Evolutionary conservation across 106 monocot species (phyloP).

Genomic region (Phalaenopsis equestris): DNA sequence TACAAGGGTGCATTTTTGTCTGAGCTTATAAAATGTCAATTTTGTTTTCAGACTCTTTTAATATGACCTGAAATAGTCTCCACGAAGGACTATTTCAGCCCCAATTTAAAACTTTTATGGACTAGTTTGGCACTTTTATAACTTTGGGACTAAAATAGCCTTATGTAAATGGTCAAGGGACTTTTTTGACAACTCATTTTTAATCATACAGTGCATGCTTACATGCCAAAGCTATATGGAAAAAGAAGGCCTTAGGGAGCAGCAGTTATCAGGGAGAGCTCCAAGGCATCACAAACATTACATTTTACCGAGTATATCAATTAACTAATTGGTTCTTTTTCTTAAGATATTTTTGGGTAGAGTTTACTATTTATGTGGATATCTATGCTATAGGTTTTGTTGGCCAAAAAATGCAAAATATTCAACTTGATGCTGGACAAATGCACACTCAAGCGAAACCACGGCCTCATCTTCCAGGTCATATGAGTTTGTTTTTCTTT

Average conservation of each 20-base stretch:
- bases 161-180: too few species aligned
- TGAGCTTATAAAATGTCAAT: too few species aligned
- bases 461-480: conserved; percentile 50
- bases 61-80: too few species aligned
- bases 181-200: background rate
- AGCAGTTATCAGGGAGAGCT: conserved; percentile 32
- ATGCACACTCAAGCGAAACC: conserved; percentile 29
- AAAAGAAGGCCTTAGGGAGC: conserved; percentile 72
- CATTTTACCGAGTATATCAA: conserved; percentile 65
- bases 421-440: conserved; percentile 18
- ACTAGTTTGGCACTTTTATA: too few species aligned
- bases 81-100: too few species aligned
- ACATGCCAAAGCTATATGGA: conserved; percentile 70
- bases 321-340: background rate
- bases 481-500: background rate
- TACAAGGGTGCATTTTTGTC: too few species aligned
- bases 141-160: too few species aligned
- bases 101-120: too few species aligned
- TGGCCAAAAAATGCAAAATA: conserved; percentile 20
- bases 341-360: background rate
- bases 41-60: too few species aligned
- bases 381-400: conserved; percentile 30
- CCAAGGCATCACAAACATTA: conserved; percentile 90
- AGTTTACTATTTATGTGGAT: background rate
- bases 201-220: conserved; percentile 34